Evolutionary conservation across 257 asterid genomes (phyloP).

Genomic region (Solanum microdontum): DNA sequence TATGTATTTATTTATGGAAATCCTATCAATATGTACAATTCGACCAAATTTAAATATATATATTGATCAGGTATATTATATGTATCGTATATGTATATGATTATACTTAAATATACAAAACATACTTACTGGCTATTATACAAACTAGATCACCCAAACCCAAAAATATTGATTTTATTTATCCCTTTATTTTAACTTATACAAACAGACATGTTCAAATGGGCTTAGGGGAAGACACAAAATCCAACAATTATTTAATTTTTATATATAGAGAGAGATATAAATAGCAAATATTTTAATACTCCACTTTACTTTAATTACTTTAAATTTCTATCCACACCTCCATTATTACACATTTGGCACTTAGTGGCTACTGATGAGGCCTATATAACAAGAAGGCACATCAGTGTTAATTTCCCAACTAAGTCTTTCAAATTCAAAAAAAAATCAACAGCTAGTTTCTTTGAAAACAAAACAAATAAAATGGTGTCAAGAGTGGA

Average conservation of each 20-base stretch:
- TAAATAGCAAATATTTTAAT: background rate
- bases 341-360: background rate
- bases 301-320: background rate
- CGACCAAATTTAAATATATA: no score
- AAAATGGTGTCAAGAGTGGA: slow-evolving; percentile 47
- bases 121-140: no score
- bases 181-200: background rate
- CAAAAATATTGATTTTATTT: no score
- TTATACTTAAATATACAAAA: no score
- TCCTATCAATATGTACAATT: no score
- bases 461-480: background rate
- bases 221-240: background rate
- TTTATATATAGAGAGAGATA: background rate
- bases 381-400: background rate
- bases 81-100: no score
- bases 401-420: background rate
- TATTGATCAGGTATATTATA: no score
- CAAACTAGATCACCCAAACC: background rate
- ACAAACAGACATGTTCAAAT: background rate
- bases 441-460: background rate
- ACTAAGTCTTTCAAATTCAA: background rate
- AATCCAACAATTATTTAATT: background rate
- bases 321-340: background rate
- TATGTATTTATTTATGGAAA: no score
- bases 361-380: background rate